Evolutionary conservation across 805 yeast genomes (phyloP).

Genomic region (Suhomyces pyralidae): DNA sequence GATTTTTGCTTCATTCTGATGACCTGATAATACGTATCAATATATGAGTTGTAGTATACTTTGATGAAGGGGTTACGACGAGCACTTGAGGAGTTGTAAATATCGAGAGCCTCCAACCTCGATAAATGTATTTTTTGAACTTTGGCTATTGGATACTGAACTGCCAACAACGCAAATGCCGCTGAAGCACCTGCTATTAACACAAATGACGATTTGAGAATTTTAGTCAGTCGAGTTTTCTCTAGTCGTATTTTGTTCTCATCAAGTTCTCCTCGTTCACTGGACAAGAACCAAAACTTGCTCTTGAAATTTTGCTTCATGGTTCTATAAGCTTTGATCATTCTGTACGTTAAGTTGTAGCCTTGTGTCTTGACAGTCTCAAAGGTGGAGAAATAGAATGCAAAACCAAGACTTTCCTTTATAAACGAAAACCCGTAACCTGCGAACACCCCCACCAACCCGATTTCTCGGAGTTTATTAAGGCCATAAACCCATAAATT

Average conservation of each 20-base stretch:
- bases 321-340: constrained; percentile 42
- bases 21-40: constrained; percentile 68
- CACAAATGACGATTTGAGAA: constrained; percentile 66
- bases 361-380: constrained; percentile 74
- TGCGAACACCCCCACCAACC: constrained; percentile 82
- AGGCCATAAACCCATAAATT: constrained; percentile 77
- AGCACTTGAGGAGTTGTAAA: constrained; percentile 41
- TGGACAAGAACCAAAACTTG: constrained; percentile 18
- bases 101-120: constrained; percentile 76
- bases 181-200: constrained; percentile 87
- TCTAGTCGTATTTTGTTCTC: constrained; percentile 26
- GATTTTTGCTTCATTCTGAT: constrained; percentile 53
- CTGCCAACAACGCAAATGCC: constrained; percentile 67
- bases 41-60: constrained; percentile 70
- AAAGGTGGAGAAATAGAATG: constrained; percentile 76
- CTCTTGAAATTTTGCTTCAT: constrained; percentile 31
- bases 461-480: constrained; percentile 67
- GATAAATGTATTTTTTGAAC: constrained; percentile 77
- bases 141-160: constrained; percentile 81
- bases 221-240: constrained; percentile 39
- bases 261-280: constrained; percentile 18
- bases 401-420: constrained; percentile 83
- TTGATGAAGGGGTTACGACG: constrained; percentile 35
- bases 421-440: constrained; percentile 76
- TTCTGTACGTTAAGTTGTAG: constrained; percentile 44